phyloP scores from a whole-genome alignment of 352 stramenopile species.

The Phytopythium aichiense region DNA sequence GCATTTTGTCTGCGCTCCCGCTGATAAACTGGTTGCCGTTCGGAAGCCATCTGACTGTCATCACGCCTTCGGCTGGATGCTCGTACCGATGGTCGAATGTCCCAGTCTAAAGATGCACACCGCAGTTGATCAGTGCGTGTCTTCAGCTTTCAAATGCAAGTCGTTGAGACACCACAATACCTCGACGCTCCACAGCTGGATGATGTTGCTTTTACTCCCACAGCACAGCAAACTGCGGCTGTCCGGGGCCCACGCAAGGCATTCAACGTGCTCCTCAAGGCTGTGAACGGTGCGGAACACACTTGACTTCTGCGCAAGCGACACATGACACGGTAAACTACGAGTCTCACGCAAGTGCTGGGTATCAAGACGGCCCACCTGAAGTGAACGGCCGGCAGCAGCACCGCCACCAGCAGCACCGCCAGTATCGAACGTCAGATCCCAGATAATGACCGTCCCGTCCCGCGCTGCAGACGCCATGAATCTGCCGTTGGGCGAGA shows the following conservation, averaged over 20 bases:
- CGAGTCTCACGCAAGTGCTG: not conserved
- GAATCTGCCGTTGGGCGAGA: constrained; percentile 71
- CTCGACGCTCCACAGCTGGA: constrained; percentile 62
- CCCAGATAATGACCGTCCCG: constrained; percentile 74
- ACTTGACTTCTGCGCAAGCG: constrained; percentile 17
- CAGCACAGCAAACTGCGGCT: constrained; percentile 49
- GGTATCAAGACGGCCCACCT: constrained; percentile 10
- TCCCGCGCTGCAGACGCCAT: constrained; percentile 80
- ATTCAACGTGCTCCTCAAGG: constrained; percentile 42
- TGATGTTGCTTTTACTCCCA: constrained; percentile 45
- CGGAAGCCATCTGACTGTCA: constrained; percentile 51
- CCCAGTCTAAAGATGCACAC: constrained; percentile 29
- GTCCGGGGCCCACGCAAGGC: constrained; percentile 65
- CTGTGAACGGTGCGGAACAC: constrained; percentile 38
- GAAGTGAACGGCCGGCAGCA: not conserved
- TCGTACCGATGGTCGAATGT: constrained; percentile 46
- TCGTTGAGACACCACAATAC: constrained; percentile 16
- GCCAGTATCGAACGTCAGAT: constrained; percentile 23
- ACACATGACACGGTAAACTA: not conserved
- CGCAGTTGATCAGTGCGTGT: not conserved
- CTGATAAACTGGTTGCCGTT: constrained; percentile 60
- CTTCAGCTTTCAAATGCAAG: not conserved
- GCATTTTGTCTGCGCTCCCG: constrained; percentile 66
- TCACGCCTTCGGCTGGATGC: constrained; percentile 48
- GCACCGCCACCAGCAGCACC: constrained; percentile 1